A percentile compares a stretch with the other conserved stretches of the same genome.
Evolutionary conservation across 495 filamentous ascomycete species (phyloP).

Genomic region (Penicillium alfredii): DNA sequence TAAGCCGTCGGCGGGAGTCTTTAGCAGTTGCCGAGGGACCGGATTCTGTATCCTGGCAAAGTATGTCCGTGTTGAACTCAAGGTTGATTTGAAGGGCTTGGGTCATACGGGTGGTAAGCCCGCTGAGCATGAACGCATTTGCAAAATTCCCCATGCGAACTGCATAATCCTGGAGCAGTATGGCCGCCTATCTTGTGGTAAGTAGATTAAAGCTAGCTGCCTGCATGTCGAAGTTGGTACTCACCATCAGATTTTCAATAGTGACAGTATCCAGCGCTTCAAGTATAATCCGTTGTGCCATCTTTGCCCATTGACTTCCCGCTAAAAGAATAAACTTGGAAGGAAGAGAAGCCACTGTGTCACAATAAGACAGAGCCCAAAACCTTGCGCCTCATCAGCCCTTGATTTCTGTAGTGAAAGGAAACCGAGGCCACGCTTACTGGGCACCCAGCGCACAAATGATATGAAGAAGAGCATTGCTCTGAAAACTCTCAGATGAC

Average conservation of each 20-base stretch:
- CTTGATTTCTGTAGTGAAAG: neutral
- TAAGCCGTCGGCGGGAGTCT: constrained; percentile 30
- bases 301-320: constrained; percentile 27
- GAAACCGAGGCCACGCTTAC: constrained; percentile 13
- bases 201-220: too few relatives aligned
- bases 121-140: constrained; percentile 34
- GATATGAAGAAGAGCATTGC: constrained; percentile 26
- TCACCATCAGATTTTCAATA: constrained; percentile 30
- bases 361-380: constrained; percentile 21
- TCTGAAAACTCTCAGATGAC: constrained; percentile 2
- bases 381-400: constrained; percentile 11
- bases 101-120: constrained; percentile 31
- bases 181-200: constrained; percentile 14
- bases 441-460: constrained; percentile 34
- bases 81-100: constrained; percentile 35
- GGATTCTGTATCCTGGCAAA: constrained; percentile 19
- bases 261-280: constrained; percentile 29
- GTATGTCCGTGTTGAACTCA: constrained; percentile 31
- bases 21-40: constrained; percentile 18
- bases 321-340: constrained; percentile 15
- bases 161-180: constrained; percentile 30
- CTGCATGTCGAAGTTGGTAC: neutral
- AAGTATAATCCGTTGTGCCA: constrained; percentile 21
- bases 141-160: constrained; percentile 31
- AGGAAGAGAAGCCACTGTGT: constrained; percentile 9